phyloP scores from a whole-genome alignment of 108 stramenopile genomes.

The Conticribra weissflogii region DNA sequence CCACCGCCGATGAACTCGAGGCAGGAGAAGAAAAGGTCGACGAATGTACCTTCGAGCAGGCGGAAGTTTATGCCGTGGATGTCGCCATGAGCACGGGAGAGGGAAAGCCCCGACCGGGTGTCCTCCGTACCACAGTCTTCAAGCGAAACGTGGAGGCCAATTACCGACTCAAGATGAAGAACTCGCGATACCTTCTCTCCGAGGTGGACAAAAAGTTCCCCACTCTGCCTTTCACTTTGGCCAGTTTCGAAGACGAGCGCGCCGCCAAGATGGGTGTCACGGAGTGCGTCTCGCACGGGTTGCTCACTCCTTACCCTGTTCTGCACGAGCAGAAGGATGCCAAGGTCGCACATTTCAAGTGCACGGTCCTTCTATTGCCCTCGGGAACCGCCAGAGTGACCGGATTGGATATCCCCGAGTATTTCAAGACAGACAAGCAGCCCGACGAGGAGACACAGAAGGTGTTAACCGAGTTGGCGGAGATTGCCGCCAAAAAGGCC shows the following conservation, averaged over 20 bases:
- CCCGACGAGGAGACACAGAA: conserved; percentile 87
- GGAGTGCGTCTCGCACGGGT: conserved; percentile 93
- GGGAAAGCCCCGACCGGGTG: conserved; percentile 91
- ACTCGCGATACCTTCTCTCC: conserved; percentile 81
- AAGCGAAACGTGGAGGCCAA: conserved; percentile 96
- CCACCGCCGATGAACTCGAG: conserved; percentile 78
- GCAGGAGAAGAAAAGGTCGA: conserved; percentile 79
- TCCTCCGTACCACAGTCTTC: conserved; percentile 94
- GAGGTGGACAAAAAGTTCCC: conserved; percentile 96
- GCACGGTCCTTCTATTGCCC: conserved; percentile 94
- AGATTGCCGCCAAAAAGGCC: conserved; percentile 81
- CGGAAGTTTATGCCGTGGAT: conserved; percentile 96
- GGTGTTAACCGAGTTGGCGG: conserved; percentile 73
- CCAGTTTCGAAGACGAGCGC: conserved; percentile 93
- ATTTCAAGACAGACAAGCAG: conserved; percentile 86
- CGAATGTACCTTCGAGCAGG: conserved; percentile 85
- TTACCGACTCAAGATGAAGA: conserved; percentile 97
- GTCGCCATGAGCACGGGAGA: conserved; percentile 98
- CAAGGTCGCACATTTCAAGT: conserved; percentile 96
- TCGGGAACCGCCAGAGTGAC: conserved; percentile 92
- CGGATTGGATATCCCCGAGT: conserved; percentile 77
- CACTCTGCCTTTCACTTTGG: conserved; percentile 96
- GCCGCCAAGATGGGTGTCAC: conserved; percentile 93
- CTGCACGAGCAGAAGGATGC: conserved; percentile 88
- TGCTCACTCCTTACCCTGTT: conserved; percentile 94